A percentile compares a stretch with the other conserved stretches of the same genome.
Evolutionary conservation across 208 protist genomes (phyloP).

Genomic region (Acanthamoeba royreba): DNA sequence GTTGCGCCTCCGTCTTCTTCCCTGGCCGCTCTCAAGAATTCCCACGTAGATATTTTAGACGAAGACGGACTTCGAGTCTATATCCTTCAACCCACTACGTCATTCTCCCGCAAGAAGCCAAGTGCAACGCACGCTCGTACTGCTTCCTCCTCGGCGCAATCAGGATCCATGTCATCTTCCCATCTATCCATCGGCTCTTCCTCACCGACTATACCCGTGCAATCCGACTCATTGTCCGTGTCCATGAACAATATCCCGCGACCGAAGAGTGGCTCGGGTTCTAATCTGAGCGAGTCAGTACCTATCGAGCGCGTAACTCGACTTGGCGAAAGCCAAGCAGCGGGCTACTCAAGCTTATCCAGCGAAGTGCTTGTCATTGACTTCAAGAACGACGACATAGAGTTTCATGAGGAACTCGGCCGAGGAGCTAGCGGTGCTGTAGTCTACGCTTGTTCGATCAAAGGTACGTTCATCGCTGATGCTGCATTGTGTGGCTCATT

Average conservation of each 20-base stretch:
- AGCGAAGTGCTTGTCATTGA: not conserved
- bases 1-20: not conserved
- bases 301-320: not conserved
- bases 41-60: not conserved
- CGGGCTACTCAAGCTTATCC: not conserved
- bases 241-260: not conserved
- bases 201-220: not conserved
- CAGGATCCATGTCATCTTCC: not conserved
- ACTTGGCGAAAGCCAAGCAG: not conserved
- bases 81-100: not conserved
- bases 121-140: not conserved
- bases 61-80: not conserved
- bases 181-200: not conserved
- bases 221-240: not conserved
- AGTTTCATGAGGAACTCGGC: not conserved
- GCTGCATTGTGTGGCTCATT: not conserved
- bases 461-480: not conserved
- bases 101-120: not conserved
- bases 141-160: not conserved
- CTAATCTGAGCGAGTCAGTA: not conserved
- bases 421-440: not conserved
- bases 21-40: not conserved
- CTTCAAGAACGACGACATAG: slow-evolving; percentile 28
- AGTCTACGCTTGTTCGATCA: not conserved
- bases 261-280: not conserved